Percentiles rank a stretch among this genome's conserved stretches.
Conservation (phyloP, 169 alveolate species). For the Plasmodium vinckei region DNA sequence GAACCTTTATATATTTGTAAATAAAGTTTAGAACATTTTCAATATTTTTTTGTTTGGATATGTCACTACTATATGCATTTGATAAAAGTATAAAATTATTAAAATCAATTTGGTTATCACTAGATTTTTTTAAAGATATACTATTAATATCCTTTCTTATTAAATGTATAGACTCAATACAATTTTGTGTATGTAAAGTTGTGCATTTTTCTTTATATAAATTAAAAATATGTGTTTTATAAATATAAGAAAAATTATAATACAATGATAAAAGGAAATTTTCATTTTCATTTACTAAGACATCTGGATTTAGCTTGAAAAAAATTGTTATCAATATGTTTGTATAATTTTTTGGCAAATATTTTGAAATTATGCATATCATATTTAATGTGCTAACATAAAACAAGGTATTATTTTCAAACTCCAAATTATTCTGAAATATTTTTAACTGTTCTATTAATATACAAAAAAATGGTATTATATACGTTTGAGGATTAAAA, state of each 20-base stretch:
- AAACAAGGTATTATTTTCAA: slow-evolving; percentile 22
- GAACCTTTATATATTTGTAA: slow-evolving; percentile 12
- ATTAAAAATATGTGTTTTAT: slow-evolving; percentile 52
- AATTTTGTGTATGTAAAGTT: slow-evolving; percentile 34
- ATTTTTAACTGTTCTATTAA: slow-evolving; percentile 35
- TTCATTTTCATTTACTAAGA: slow-evolving; percentile 45
- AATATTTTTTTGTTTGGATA: slow-evolving; percentile 37
- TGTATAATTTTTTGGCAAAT: slow-evolving; percentile 14
- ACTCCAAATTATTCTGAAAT: slow-evolving; percentile 12
- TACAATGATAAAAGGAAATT: slow-evolving; percentile 35
- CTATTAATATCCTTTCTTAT: slow-evolving; percentile 10
- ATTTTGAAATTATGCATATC: slow-evolving; percentile 38
- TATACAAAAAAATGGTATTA: slow-evolving; percentile 23
- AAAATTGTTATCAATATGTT: slow-evolving; percentile 41
- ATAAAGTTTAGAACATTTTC: slow-evolving; percentile 27
- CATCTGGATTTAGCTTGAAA: slow-evolving; percentile 53
- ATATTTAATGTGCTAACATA: slow-evolving; percentile 21
- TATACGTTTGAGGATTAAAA: slow-evolving; percentile 38
- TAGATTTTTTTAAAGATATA: not conserved
- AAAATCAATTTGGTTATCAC: slow-evolving; percentile 56
- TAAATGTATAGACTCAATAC: slow-evolving; percentile 57
- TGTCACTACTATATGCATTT: slow-evolving; percentile 53
- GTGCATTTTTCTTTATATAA: slow-evolving; percentile 63
- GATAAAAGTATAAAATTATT: slow-evolving; percentile 72
- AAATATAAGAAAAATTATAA: slow-evolving; percentile 45